A percentile compares a stretch with the other conserved stretches of the same genome.
Conservation (phyloP, 345 rosid species). For the Hypericum androsaemum region DNA sequence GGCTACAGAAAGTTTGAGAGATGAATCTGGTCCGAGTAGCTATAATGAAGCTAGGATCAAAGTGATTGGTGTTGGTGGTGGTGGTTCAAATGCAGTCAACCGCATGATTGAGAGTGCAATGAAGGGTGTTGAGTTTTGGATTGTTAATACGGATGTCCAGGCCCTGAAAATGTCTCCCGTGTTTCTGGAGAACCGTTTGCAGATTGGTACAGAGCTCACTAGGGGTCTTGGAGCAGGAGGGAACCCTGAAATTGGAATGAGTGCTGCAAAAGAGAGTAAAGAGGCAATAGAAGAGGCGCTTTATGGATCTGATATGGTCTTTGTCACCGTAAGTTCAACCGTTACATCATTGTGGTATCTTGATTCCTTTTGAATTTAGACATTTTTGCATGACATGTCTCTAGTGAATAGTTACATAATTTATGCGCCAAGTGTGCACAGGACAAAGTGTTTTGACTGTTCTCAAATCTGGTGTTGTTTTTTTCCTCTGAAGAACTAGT, state of each 20-base stretch:
- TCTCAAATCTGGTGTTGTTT: no score
- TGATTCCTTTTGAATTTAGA: no score
- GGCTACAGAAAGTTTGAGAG: conserved; percentile 39
- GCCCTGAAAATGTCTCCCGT: conserved; percentile 93
- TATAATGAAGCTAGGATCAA: conserved; percentile 82
- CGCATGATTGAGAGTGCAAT: conserved; percentile 94
- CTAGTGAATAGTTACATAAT: no score
- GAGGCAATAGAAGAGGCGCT: conserved; percentile 87
- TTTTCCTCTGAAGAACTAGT: no score
- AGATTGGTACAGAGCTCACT: conserved; percentile 89
- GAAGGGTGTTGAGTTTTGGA: conserved; percentile 95
- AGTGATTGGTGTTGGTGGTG: conserved; percentile 97
- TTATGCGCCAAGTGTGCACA: no score
- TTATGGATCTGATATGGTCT: conserved; percentile 89
- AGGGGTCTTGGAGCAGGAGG: conserved; percentile 99
- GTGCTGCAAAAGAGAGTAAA: conserved; percentile 94
- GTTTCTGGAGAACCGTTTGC: conserved; percentile 64
- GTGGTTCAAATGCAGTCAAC: conserved; percentile 95
- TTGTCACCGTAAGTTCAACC: conserved; percentile 67
- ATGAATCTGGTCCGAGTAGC: conserved; percentile 31
- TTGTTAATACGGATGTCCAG: conserved; percentile 83
- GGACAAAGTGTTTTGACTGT: no score
- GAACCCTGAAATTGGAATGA: conserved; percentile 92
- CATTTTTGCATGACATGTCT: no score
- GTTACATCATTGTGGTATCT: neutral